phyloP scores from a whole-genome alignment of 176 grass and related monocot species.

The Dactylis glomerata region DNA sequence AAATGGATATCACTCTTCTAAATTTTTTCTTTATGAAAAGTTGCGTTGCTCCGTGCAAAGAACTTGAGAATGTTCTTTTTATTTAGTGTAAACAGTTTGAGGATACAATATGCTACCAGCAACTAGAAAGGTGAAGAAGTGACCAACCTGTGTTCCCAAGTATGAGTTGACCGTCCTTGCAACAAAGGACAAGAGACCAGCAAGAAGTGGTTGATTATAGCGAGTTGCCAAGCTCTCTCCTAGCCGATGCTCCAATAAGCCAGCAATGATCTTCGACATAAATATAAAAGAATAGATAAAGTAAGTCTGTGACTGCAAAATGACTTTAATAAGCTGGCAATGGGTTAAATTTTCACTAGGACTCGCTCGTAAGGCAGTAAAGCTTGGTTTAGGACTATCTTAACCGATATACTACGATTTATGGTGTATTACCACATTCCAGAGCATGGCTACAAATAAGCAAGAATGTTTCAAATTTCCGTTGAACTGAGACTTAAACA shows the following conservation, averaged over 20 bases:
- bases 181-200: constrained; percentile 76
- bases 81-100: constrained; percentile 12
- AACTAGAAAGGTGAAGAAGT: not conserved
- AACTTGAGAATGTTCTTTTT: not conserved
- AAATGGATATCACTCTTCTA: not conserved
- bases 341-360: not conserved
- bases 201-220: constrained; percentile 80
- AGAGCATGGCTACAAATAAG: constrained; percentile 5
- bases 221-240: constrained; percentile 71
- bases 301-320: not conserved
- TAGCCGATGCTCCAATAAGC: constrained; percentile 85
- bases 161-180: constrained; percentile 89
- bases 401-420: not conserved
- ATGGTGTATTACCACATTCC: not conserved
- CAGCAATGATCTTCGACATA: constrained; percentile 77
- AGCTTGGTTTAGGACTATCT: not conserved
- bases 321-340: not conserved
- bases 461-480: not conserved
- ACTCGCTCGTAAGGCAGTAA: not conserved
- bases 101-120: not conserved
- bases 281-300: constrained; percentile 21
- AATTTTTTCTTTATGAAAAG: not conserved
- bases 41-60: constrained; percentile 1
- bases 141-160: constrained; percentile 95
- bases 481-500: not conserved